A percentile compares a stretch with the other conserved stretches of the same genome.
Evolutionary conservation across 2,329 filamentous ascomycete species (phyloP).

Genomic region (Orbilia blumenaviensis): DNA sequence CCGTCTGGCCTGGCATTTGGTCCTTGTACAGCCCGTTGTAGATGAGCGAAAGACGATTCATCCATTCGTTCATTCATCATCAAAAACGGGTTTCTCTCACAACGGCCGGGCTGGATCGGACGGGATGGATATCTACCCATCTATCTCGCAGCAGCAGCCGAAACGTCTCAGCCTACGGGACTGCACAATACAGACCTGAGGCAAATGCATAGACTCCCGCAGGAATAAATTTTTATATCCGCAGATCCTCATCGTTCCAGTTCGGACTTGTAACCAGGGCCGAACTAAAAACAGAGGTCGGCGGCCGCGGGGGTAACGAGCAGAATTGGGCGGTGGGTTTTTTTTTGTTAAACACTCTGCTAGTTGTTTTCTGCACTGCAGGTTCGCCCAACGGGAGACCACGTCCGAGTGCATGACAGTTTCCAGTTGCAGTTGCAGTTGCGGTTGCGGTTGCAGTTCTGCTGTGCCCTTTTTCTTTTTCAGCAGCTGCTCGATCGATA

Average conservation of each 20-base stretch:
- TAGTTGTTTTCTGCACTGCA: slow-evolving; percentile 53
- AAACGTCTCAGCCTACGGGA: background rate
- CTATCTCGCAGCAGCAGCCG: background rate
- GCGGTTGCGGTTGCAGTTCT: too few relatives aligned
- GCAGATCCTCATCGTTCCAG: slow-evolving; percentile 35
- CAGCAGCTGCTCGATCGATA: background rate
- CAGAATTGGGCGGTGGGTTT: slow-evolving; percentile 5
- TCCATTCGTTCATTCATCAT: slow-evolving; percentile 31
- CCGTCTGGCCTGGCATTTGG: slow-evolving; percentile 22
- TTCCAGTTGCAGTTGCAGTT: too few relatives aligned
- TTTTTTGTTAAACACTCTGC: slow-evolving; percentile 1
- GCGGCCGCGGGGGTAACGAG: slow-evolving; percentile 5
- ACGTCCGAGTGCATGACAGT: slow-evolving; percentile 46
- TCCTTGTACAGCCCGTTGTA: slow-evolving; percentile 8
- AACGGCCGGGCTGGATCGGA: slow-evolving; percentile 30
- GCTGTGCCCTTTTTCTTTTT: background rate
- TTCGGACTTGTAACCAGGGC: slow-evolving; percentile 15
- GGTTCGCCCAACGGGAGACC: slow-evolving; percentile 25
- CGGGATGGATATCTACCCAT: slow-evolving; percentile 20
- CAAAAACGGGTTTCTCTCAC: slow-evolving; percentile 20
- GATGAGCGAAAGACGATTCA: slow-evolving; percentile 15
- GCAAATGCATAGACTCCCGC: slow-evolving; percentile 4
- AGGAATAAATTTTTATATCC: slow-evolving; percentile 35
- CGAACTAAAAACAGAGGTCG: slow-evolving; percentile 14
- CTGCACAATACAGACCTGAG: background rate